Conservation (phyloP, 495 filamentous ascomycete genomes). For the Podospora didyma region DNA sequence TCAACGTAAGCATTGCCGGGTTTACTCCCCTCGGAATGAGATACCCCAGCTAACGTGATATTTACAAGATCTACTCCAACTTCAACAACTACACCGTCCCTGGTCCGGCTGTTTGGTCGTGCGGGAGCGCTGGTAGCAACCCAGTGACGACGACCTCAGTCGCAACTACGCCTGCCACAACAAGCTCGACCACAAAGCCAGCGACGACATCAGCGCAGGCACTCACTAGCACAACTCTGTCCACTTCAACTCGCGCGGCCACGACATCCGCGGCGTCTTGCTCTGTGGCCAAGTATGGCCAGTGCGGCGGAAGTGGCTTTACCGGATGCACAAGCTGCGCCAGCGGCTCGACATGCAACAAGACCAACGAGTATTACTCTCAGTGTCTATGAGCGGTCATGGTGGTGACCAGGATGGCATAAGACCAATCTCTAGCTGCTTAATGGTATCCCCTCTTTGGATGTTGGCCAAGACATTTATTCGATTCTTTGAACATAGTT, state of each 20-base stretch:
- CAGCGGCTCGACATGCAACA: conserved; percentile 21
- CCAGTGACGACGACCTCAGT: background rate
- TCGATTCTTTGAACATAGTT: no score
- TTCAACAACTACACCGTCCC: conserved; percentile 29
- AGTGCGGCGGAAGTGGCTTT: conserved; percentile 36
- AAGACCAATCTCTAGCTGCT: no score
- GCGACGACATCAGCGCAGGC: background rate
- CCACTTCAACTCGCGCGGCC: conserved; percentile 4
- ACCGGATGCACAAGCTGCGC: conserved; percentile 29
- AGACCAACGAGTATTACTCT: conserved; percentile 25
- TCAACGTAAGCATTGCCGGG: conserved; percentile 31
- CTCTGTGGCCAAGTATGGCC: conserved; percentile 28
- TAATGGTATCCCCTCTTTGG: no score
- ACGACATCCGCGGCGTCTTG: conserved; percentile 8
- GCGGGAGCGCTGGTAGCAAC: conserved; percentile 10
- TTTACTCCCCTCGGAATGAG: background rate
- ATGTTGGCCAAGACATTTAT: background rate
- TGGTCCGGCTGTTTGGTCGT: conserved; percentile 23
- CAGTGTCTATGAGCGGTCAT: conserved; percentile 21
- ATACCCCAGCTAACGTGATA: background rate
- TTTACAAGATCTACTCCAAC: conserved; percentile 24
- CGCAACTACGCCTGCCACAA: background rate
- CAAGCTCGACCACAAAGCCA: background rate
- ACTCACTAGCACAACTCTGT: conserved; percentile 10
- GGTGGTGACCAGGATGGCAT: no score